These are phyloP conservation scores for Podila minutissima DNA, from an alignment of 192 early-diverging fungal species.

Conservation along the genomic window DNA sequence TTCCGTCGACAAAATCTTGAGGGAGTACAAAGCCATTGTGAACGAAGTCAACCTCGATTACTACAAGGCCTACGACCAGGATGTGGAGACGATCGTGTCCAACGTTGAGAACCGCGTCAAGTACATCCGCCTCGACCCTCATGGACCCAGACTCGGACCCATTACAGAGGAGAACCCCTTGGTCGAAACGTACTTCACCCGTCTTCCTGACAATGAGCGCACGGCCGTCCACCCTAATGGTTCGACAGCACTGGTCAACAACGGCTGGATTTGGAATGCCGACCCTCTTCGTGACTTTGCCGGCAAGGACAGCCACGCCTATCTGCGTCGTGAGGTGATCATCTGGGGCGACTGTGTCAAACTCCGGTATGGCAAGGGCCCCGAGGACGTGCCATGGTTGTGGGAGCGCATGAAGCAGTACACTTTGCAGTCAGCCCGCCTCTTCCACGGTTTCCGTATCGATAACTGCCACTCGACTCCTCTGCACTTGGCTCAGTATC, in stretches of 20 bases:
- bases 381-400: conserved; percentile 93
- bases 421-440: conserved; percentile 85
- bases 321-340: conserved; percentile 95
- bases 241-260: conserved; percentile 86
- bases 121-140: conserved; percentile 85
- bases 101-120: conserved; percentile 83
- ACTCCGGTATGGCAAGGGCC: conserved; percentile 87
- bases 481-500: conserved; percentile 90
- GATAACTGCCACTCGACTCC: conserved; percentile 99
- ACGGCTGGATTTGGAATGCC: conserved; percentile 97
- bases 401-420: conserved; percentile 95
- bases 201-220: conserved; percentile 67
- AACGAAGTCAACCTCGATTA: conserved; percentile 89
- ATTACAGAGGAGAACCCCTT: conserved; percentile 84
- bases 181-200: conserved; percentile 96
- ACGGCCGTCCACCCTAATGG: conserved; percentile 71
- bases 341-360: conserved; percentile 99
- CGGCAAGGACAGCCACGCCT: conserved; percentile 84
- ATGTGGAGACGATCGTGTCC: conserved; percentile 71
- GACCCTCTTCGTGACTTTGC: conserved; percentile 96
- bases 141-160: conserved; percentile 87
- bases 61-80: conserved; percentile 88
- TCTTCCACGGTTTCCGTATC: conserved; percentile 97
- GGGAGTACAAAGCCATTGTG: conserved; percentile 69
- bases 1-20: conserved; percentile 53